These are phyloP conservation scores for Astrephomene gubernaculifera DNA, from an alignment of 139 green algal species.

Conservation along the genomic window DNA sequence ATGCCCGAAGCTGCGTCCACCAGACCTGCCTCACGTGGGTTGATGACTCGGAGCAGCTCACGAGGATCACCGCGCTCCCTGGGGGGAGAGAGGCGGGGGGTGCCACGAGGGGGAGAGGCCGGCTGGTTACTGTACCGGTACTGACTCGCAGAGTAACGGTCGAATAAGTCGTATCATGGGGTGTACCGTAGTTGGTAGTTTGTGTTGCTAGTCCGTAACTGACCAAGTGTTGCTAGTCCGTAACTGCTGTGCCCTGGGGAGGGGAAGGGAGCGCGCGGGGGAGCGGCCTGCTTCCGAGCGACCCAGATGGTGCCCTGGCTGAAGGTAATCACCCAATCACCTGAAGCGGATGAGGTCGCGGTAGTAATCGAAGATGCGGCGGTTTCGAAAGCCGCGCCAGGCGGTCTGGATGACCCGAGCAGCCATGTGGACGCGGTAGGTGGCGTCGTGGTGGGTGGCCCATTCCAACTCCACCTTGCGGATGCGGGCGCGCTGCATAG, in stretches of 20 bases:
- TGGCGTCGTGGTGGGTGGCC: neutral
- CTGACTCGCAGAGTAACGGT: too few species aligned
- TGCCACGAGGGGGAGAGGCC: too few species aligned
- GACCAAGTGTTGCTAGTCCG: too few species aligned
- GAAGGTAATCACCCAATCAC: too few species aligned
- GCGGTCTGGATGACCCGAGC: conserved; percentile 64
- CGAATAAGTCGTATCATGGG: too few species aligned
- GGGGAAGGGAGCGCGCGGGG: too few species aligned
- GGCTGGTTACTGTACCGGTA: too few species aligned
- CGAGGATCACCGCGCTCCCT: conserved; percentile 69
- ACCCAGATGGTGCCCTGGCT: too few species aligned
- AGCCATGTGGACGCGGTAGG: conserved; percentile 43
- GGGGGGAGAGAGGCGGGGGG: neutral
- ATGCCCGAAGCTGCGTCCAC: conserved; percentile 78
- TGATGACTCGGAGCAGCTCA: conserved; percentile 74
- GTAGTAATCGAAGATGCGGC: conserved; percentile 71
- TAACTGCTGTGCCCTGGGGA: too few species aligned
- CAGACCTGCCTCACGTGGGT: conserved; percentile 73
- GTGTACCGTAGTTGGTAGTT: too few species aligned
- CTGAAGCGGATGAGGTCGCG: conserved; percentile 73
- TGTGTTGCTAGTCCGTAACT: too few species aligned
- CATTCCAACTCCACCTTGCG: conserved; percentile 24
- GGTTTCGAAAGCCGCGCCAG: conserved; percentile 63
- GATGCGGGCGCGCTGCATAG: conserved; percentile 32
- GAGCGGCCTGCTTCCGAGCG: too few species aligned